phyloP scores from a whole-genome alignment of 2,329 filamentous ascomycete species.

The Remersonia thermophila region DNA sequence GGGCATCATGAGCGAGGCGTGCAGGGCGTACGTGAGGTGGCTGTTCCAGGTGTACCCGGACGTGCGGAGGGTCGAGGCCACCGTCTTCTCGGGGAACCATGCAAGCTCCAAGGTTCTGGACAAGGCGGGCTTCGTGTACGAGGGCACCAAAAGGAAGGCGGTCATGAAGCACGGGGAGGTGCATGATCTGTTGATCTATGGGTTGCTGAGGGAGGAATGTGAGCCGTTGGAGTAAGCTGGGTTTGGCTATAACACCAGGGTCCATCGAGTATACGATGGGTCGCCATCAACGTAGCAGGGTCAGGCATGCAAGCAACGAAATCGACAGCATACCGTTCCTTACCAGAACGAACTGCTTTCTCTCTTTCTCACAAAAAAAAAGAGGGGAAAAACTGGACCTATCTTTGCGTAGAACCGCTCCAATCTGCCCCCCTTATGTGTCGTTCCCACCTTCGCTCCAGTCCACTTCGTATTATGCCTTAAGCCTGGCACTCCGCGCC shows the following conservation, averaged over 20 bases:
- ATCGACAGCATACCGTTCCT: too few relatives aligned
- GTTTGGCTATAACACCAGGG: too few relatives aligned
- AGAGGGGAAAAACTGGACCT: too few relatives aligned
- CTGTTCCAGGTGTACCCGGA: constrained; percentile 30
- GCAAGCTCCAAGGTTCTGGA: constrained; percentile 31
- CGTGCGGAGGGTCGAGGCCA: constrained; percentile 31
- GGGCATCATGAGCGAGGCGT: constrained; percentile 32
- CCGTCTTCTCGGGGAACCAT: constrained; percentile 26
- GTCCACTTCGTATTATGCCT: constrained; percentile 42
- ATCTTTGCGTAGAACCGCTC: too few relatives aligned
- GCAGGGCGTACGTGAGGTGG: constrained; percentile 29
- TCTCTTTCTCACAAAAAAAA: too few relatives aligned
- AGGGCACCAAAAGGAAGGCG: constrained; percentile 31
- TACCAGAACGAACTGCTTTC: too few relatives aligned
- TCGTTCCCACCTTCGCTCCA: too few relatives aligned
- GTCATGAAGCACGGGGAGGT: constrained; percentile 30
- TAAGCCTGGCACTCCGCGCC: constrained; percentile 53
- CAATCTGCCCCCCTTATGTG: too few relatives aligned
- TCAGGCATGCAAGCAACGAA: too few relatives aligned
- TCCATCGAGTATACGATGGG: too few relatives aligned
- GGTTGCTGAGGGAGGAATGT: constrained; percentile 21
- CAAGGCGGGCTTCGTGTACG: constrained; percentile 30
- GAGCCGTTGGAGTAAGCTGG: neutral
- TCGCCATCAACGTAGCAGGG: too few relatives aligned
- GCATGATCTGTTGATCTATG: constrained; percentile 26